These are phyloP conservation scores for Lipomyces japonicus DNA, from an alignment of 805 yeast species.

Conservation along the genomic window DNA sequence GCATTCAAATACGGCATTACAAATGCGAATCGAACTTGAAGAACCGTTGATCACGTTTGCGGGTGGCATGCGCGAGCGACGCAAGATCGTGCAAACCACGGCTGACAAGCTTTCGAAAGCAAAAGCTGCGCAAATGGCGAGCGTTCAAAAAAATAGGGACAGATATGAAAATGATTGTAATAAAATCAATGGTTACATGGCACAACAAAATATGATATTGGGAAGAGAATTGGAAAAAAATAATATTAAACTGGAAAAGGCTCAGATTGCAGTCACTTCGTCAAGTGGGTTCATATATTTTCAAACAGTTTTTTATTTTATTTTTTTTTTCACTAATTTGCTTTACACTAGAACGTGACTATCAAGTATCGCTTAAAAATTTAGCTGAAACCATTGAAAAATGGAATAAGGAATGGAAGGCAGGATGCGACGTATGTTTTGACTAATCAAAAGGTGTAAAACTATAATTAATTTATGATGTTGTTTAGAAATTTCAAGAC, in stretches of 20 bases:
- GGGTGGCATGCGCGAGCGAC: slow-evolving; percentile 49
- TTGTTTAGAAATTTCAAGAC: slow-evolving; percentile 49
- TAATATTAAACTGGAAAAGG: slow-evolving; percentile 52
- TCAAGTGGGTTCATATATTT: too few species aligned
- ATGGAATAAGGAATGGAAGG: slow-evolving; percentile 72
- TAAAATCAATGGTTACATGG: slow-evolving; percentile 54
- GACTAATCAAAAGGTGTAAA: background rate
- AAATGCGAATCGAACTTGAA: slow-evolving; percentile 49
- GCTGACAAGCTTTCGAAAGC: slow-evolving; percentile 53
- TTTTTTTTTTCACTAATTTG: background rate
- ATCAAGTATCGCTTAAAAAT: slow-evolving; percentile 51
- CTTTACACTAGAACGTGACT: slow-evolving; percentile 43
- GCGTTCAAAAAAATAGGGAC: slow-evolving; percentile 39
- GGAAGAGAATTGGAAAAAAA: slow-evolving; percentile 67
- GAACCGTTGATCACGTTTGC: slow-evolving; percentile 54
- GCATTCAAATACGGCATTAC: slow-evolving; percentile 51
- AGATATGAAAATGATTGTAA: slow-evolving; percentile 57
- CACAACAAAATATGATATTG: slow-evolving; percentile 64
- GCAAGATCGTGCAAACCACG: slow-evolving; percentile 55
- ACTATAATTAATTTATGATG: background rate
- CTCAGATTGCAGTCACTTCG: slow-evolving; percentile 43
- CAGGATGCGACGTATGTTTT: slow-evolving; percentile 45
- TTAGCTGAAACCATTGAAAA: slow-evolving; percentile 55
- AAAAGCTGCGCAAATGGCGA: slow-evolving; percentile 39
- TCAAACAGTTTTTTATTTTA: slow-evolving; percentile 29